Evolutionary conservation across 2,329 filamentous ascomycete species (phyloP), one percentile per base, ranked within the genome.

Genomic region (Aspergillus puulaauensis): DNA sequence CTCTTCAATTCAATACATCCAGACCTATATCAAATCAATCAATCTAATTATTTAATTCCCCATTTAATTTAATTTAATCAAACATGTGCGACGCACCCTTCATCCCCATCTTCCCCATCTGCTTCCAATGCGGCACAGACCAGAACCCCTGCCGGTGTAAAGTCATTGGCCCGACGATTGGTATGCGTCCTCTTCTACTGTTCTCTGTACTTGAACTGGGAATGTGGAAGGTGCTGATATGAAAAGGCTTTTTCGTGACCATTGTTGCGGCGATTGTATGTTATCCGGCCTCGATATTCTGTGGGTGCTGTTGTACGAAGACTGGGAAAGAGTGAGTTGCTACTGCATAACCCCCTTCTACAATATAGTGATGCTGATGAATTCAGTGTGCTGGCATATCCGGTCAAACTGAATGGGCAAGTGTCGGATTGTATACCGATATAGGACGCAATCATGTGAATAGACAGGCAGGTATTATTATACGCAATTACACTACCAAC

Each of bases 121-220:
- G 81, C 69, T 80, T 83, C 68, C 81, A 84, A 68, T 84, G 80
- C 68, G 82, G 71, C 46, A 84, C 81, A 8, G 76, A 83, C 59
- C 80, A 84, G 64, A 85, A 84, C 55, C 82, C 82, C 3, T 85
- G 82, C 56, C 80, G 79, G 60, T 84, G 81, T 66, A 85, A 84
- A 66, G 75, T 84, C 8, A 75, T 85, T 27, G 82, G 82, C 1
- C 82, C 82, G 39, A 84, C 81, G 1, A 65, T 84, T 44, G 82
- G 81, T 66, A 75, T 63, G 64, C 44, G 46, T 31, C 17, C 39
- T 49, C 19, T 17, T 52, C 9, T 46, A 21, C 33, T 31, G 21
- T 21, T 21, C 21, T 21, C 21, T n/a, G 50, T 31, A 12, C 31
- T 19, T 6, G 2, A 53, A 15, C 31, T n/a, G 23, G 9, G 27